Conservation (phyloP, 108 stramenopile species). For the Aurantiochytrium sp. region DNA sequence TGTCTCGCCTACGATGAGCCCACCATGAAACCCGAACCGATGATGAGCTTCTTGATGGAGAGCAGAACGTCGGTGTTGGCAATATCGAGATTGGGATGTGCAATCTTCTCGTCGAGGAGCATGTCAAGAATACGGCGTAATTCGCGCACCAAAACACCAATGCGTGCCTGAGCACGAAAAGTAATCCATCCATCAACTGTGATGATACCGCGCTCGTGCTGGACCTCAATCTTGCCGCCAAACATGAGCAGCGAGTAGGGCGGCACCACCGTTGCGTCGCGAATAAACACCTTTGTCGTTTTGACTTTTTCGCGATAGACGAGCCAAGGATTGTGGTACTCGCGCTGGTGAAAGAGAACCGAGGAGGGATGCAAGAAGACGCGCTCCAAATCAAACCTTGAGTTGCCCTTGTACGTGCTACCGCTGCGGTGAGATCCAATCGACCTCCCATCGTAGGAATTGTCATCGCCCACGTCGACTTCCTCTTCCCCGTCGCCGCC, state of each 20-base stretch:
- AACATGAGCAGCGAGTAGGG: slow-evolving; percentile 55
- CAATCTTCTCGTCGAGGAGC: slow-evolving; percentile 22
- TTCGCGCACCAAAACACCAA: slow-evolving; percentile 37
- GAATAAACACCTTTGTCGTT: slow-evolving; percentile 46
- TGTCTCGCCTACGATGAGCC: neutral
- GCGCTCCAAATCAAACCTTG: neutral
- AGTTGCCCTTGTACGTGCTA: neutral
- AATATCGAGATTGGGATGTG: slow-evolving; percentile 1
- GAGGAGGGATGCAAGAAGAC: slow-evolving; percentile 49
- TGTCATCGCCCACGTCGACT: neutral
- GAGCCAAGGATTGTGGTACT: slow-evolving; percentile 45
- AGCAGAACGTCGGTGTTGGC: neutral
- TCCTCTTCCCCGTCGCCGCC: neutral
- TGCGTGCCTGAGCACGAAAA: slow-evolving; percentile 34
- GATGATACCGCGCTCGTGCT: slow-evolving; percentile 28
- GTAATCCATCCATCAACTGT: slow-evolving; percentile 39
- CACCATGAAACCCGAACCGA: neutral
- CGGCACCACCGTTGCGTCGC: slow-evolving; percentile 49
- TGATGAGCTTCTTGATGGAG: slow-evolving; percentile 15
- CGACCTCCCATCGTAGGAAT: neutral
- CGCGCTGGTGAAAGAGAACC: slow-evolving; percentile 35
- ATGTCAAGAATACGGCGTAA: slow-evolving; percentile 37
- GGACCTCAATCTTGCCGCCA: slow-evolving; percentile 38
- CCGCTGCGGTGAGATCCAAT: neutral
- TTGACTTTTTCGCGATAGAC: slow-evolving; percentile 48